These are phyloP conservation scores for Encephalitozoon romaleae DNA, from an alignment of 371 early-diverging fungal genomes.

Conservation along the genomic window DNA sequence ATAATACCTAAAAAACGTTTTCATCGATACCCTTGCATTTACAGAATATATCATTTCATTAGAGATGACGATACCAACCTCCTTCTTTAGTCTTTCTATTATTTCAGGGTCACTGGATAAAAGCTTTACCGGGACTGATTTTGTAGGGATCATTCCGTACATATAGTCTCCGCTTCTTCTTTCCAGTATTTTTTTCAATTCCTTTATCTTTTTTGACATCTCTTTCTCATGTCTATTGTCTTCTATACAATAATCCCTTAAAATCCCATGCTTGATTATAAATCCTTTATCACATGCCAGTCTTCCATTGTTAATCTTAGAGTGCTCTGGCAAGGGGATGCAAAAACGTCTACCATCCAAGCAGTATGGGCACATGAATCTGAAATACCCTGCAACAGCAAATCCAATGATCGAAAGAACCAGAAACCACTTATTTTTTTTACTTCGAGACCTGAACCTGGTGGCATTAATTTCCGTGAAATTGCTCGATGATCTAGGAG, in stretches of 20 bases:
- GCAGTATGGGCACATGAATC: conserved; percentile 42
- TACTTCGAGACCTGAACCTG: not conserved
- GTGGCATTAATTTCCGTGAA: not conserved
- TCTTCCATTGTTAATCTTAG: conserved; percentile 15
- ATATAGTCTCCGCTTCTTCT: conserved; percentile 31
- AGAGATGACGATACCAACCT: not conserved
- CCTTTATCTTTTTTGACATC: not conserved
- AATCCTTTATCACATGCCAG: conserved; percentile 38
- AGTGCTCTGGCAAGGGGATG: conserved; percentile 26
- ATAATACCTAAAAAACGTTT: conserved; percentile 23
- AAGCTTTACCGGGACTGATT: not conserved
- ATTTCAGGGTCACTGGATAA: conserved; percentile 16
- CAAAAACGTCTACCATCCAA: conserved; percentile 1
- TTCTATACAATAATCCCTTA: conserved; percentile 32
- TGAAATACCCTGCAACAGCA: not conserved
- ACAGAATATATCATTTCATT: conserved; percentile 9
- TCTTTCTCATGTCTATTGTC: conserved; percentile 7
- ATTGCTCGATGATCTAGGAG: not conserved
- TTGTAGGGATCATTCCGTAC: conserved; percentile 9
- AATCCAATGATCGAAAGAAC: not conserved
- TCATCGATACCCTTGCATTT: conserved; percentile 8
- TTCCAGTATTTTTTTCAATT: conserved; percentile 26
- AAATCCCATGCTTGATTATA: conserved; percentile 8
- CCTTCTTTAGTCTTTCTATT: not conserved
- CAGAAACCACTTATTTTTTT: not conserved